Conservation (phyloP, 495 filamentous ascomycete genomes). For the Aspergillus sclerotioniger region DNA sequence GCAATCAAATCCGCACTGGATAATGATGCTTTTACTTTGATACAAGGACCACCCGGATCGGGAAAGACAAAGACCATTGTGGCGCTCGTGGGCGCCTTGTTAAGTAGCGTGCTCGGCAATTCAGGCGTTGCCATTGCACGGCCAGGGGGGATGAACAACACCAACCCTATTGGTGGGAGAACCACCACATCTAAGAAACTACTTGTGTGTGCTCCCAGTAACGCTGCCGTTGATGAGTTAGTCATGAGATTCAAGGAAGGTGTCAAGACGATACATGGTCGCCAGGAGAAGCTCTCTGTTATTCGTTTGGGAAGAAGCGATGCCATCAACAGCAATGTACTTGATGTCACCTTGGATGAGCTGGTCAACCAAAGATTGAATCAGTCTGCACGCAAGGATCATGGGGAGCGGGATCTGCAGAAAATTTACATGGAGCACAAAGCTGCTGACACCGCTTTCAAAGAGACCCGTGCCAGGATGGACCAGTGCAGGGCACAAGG, state of each 20-base stretch:
- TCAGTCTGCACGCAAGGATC: slow-evolving; percentile 36
- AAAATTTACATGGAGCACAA: slow-evolving; percentile 82
- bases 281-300: slow-evolving; percentile 70
- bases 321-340: slow-evolving; percentile 85
- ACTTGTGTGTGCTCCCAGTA: slow-evolving; percentile 92
- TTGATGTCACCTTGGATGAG: slow-evolving; percentile 92
- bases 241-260: slow-evolving; percentile 90
- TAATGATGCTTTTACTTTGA: slow-evolving; percentile 92
- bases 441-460: slow-evolving; percentile 66
- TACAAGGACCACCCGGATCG: slow-evolving; percentile 94
- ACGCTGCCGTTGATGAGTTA: slow-evolving; percentile 94
- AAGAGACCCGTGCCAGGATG: slow-evolving; percentile 61
- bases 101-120: slow-evolving; percentile 60
- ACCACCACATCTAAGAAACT: slow-evolving; percentile 71
- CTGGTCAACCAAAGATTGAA: slow-evolving; percentile 74
- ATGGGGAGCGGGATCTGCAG: slow-evolving; percentile 59
- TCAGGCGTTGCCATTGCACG: slow-evolving; percentile 49
- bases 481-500: slow-evolving; percentile 68
- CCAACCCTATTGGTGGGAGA: slow-evolving; percentile 20
- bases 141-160: slow-evolving; percentile 34
- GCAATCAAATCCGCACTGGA: slow-evolving; percentile 87
- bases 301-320: slow-evolving; percentile 90
- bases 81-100: slow-evolving; percentile 86
- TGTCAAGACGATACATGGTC: slow-evolving; percentile 73
- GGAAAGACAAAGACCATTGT: slow-evolving; percentile 98